These are phyloP conservation scores for Pseudogymnoascus destructans DNA, from an alignment of 2,329 filamentous ascomycete species.

Conservation along the genomic window DNA sequence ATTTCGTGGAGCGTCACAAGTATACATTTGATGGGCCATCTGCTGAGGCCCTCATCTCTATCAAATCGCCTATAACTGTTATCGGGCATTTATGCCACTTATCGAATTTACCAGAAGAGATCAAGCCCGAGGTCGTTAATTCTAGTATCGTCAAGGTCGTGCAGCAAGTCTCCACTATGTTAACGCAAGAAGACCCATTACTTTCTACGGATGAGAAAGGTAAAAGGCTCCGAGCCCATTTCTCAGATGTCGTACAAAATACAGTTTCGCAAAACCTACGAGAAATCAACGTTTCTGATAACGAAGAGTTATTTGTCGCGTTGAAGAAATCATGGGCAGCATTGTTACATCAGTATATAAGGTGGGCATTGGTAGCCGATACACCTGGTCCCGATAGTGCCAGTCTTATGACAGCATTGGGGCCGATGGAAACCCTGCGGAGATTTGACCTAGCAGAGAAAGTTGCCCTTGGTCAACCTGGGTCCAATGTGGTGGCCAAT, in stretches of 20 bases:
- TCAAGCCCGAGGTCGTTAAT: background rate
- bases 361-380: constrained; percentile 41
- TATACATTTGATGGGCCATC: constrained; percentile 41
- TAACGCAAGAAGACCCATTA: constrained; percentile 16
- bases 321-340: constrained; percentile 28
- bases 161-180: constrained; percentile 14
- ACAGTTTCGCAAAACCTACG: constrained; percentile 11
- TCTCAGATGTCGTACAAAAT: constrained; percentile 12
- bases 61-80: constrained; percentile 13
- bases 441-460: constrained; percentile 23
- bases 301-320: background rate
- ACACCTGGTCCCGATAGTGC: constrained; percentile 39
- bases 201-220: constrained; percentile 12
- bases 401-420: constrained; percentile 41
- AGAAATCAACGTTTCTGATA: constrained; percentile 15
- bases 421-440: constrained; percentile 35
- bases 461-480: constrained; percentile 10
- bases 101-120: constrained; percentile 9
- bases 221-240: constrained; percentile 10
- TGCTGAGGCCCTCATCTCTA: constrained; percentile 13
- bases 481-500: background rate
- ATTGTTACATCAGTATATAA: constrained; percentile 40
- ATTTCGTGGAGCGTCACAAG: constrained; percentile 42
- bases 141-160: background rate
- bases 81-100: background rate